Conservation (phyloP, 306 rosid species). For the Vachellia collinsii region DNA sequence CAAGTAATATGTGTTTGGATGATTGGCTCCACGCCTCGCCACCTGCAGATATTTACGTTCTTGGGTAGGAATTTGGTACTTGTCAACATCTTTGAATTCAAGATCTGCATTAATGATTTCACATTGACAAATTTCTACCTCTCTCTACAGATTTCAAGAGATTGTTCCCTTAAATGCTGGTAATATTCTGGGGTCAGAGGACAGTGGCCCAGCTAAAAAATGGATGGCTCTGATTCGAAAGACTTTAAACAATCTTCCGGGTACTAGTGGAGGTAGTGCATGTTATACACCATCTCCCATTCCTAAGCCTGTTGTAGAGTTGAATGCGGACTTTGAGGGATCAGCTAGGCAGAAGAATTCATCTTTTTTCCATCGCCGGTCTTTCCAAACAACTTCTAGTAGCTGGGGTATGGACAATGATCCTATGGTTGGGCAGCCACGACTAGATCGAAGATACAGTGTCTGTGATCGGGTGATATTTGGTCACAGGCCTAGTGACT, state of each 20-base stretch:
- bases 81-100: not conserved
- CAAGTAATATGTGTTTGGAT: conserved; percentile 79
- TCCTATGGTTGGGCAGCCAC: conserved; percentile 74
- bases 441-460: conserved; percentile 88
- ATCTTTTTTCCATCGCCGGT: conserved; percentile 89
- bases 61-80: conserved; percentile 70
- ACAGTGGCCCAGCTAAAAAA: conserved; percentile 99
- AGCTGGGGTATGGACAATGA: conserved; percentile 92
- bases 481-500: conserved; percentile 83
- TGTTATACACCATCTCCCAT: conserved; percentile 97
- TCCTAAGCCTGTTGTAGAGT: conserved; percentile 82
- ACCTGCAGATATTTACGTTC: conserved; percentile 97
- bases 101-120: conserved; percentile 26
- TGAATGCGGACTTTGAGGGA: conserved; percentile 97
- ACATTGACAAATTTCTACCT: conserved; percentile 29
- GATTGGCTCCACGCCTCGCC: conserved; percentile 97
- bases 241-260: conserved; percentile 92
- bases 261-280: conserved; percentile 73
- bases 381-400: conserved; percentile 81
- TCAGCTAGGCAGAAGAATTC: conserved; percentile 93
- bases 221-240: conserved; percentile 94
- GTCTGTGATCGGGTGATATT: conserved; percentile 94
- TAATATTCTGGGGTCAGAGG: conserved; percentile 93
- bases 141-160: conserved; percentile 85
- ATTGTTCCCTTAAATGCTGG: conserved; percentile 99